Base-by-base conservation (phyloP, 1,284 basidiomycete genomes). In the Cutaneotrichosporon mucoides region DNA sequence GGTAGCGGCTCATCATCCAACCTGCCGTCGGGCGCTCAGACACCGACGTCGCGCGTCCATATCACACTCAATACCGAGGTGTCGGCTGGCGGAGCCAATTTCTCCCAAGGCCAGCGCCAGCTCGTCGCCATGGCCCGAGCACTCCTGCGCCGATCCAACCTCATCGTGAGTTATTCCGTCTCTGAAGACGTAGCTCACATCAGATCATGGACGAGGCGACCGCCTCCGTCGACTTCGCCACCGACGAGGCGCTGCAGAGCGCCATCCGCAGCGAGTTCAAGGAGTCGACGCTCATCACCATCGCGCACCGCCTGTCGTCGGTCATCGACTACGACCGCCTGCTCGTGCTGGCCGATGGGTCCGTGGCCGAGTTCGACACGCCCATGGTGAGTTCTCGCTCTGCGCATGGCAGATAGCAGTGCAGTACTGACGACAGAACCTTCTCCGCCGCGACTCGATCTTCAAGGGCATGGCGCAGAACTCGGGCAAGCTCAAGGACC, bases 41-140 rank as follows among this genome's bases (percentile, higher is more conserved):
- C 51, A 2, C 50, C 45, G 3, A 51, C 62, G 7, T 55, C 64
- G 11, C 52, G 63, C 24, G 80, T 81, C 4, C 79, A 79, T 6
- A 80, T 91, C 56, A 82, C 83, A 0, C 81, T 92, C 12, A 84
- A 88, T 42, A 87, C 87, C 0, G 83, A 86, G 64, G 86, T 92
- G 2, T 88, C 88, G 0, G 82, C 88, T 1, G 89, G 89, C 1
- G 90, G 90, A 5, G 82, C 84, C 57, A 92, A 92, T 77, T 90
- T 92, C 69, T 90, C 88, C 2, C 88, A 89, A 61, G 91, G 90
- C 4, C 90, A 94, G 69, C 73, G 88, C 15, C 90, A 93, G 75
- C 81, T 93, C 3, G 84, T 93, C 24, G 88, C 89, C 13, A 77
- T 81, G 69, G 79, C 79, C 0, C 82, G 89, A 13, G 89, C 89